Evolutionary conservation across 371 early-diverging fungal species (phyloP).

Genomic region (Gilbertella persicaria): DNA sequence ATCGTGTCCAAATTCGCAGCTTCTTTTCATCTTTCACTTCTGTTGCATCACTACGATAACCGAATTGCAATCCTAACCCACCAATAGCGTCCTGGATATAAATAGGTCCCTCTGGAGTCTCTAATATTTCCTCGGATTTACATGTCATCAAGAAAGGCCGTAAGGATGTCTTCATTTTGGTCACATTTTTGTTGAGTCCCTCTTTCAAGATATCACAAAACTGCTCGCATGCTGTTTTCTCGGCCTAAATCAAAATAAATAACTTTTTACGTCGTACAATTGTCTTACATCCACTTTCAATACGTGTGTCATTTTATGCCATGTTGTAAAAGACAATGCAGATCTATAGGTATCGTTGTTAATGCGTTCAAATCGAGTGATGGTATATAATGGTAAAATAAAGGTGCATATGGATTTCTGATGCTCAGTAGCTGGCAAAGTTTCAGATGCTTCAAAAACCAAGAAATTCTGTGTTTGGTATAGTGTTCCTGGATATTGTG

Average conservation of each 20-base stretch:
- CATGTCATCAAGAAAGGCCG: conserved; percentile 81
- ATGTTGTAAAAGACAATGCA: conserved; percentile 54
- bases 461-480: conserved; percentile 84
- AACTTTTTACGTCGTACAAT: neutral
- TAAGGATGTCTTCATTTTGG: conserved; percentile 66
- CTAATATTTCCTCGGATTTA: conserved; percentile 71
- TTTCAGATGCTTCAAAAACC: conserved; percentile 68
- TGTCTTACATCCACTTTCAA: conserved; percentile 49
- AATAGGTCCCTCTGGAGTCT: conserved; percentile 36
- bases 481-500: conserved; percentile 60
- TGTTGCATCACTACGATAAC: conserved; percentile 82
- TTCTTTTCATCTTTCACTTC: conserved; percentile 74
- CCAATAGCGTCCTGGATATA: conserved; percentile 34
- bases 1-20: conserved; percentile 72
- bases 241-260: conserved; percentile 7
- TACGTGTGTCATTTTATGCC: conserved; percentile 60
- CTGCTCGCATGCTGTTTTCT: conserved; percentile 26
- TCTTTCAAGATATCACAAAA: conserved; percentile 54
- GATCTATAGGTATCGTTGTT: conserved; percentile 43
- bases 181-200: conserved; percentile 58
- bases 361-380: conserved; percentile 86
- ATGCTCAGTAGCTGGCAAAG: conserved; percentile 42
- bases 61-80: conserved; percentile 84
- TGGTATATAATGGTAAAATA: conserved; percentile 83
- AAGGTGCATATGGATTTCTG: conserved; percentile 26